Percentiles rank a stretch among this genome's conserved stretches.
Conservation (phyloP, 495 filamentous ascomycete species). For the Tuber umbilicatum region DNA sequence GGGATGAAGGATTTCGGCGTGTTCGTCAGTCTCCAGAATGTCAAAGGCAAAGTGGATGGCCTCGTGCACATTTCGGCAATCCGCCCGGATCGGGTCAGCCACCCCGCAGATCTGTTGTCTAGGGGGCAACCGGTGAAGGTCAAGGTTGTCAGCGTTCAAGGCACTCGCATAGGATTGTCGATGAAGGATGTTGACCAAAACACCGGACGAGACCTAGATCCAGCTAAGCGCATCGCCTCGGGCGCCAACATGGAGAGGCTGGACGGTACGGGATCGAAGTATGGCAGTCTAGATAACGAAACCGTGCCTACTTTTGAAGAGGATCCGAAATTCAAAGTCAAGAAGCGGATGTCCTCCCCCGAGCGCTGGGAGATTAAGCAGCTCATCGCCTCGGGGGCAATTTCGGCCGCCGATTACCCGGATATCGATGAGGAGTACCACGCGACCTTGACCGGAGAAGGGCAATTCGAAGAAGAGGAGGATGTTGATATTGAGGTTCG, state of each 20-base stretch:
- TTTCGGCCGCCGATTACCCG: slow-evolving; percentile 84
- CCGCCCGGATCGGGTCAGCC: slow-evolving; percentile 77
- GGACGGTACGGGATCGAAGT: slow-evolving; percentile 53
- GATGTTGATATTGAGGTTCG: slow-evolving; percentile 94
- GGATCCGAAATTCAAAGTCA: slow-evolving; percentile 53
- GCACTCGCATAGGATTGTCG: slow-evolving; percentile 70
- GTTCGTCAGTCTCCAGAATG: slow-evolving; percentile 85
- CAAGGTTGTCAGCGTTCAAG: slow-evolving; percentile 83
- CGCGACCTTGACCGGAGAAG: slow-evolving; percentile 74
- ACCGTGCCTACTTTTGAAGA: slow-evolving; percentile 61
- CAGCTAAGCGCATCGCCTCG: slow-evolving; percentile 73
- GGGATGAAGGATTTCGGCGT: slow-evolving; percentile 92
- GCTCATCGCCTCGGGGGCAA: slow-evolving; percentile 87
- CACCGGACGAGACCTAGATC: slow-evolving; percentile 76
- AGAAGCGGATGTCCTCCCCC: slow-evolving; percentile 90
- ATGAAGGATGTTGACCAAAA: slow-evolving; percentile 97
- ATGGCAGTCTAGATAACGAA: slow-evolving; percentile 52
- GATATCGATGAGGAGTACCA: slow-evolving; percentile 93
- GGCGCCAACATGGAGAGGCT: slow-evolving; percentile 86
- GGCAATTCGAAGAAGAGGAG: slow-evolving; percentile 88
- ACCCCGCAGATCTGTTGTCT: slow-evolving; percentile 79
- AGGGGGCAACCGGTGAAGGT: slow-evolving; percentile 81
- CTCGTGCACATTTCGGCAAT: slow-evolving; percentile 96
- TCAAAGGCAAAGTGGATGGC: slow-evolving; percentile 78
- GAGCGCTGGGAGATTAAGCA: slow-evolving; percentile 97